Percentiles rank a stretch among this genome's conserved stretches.
Evolutionary conservation across 2,329 filamentous ascomycete species (phyloP).

Genomic region (Fusarium piperis): DNA sequence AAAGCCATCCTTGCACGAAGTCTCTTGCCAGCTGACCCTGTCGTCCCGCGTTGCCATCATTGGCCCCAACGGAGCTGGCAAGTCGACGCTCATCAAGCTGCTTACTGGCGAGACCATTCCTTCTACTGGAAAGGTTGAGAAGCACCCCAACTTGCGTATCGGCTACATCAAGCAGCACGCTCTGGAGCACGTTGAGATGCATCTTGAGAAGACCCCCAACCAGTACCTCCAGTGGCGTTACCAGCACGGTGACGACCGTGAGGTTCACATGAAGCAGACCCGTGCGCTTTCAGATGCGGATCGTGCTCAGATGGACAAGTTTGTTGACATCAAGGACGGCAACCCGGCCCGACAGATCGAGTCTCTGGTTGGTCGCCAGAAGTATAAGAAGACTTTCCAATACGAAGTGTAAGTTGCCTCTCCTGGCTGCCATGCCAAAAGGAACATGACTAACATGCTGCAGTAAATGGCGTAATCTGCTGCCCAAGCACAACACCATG

Average conservation of each 20-base stretch:
- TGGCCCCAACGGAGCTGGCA: slow-evolving; percentile 96
- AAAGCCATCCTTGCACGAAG: slow-evolving; percentile 88
- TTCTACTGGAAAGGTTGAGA: slow-evolving; percentile 87
- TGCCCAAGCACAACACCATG: slow-evolving; percentile 93
- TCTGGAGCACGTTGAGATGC: slow-evolving; percentile 99
- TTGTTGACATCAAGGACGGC: slow-evolving; percentile 85
- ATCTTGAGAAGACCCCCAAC: slow-evolving; percentile 98
- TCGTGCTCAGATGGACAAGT: slow-evolving; percentile 89
- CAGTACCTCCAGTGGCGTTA: slow-evolving; percentile 99
- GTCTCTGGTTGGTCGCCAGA: slow-evolving; percentile 92
- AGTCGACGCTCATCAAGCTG: slow-evolving; percentile 97
- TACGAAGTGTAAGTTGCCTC: slow-evolving; percentile 81
- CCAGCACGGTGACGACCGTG: slow-evolving; percentile 94
- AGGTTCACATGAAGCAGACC: slow-evolving; percentile 97
- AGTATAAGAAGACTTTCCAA: slow-evolving; percentile 99
- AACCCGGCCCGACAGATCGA: slow-evolving; percentile 82
- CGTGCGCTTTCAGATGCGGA: slow-evolving; percentile 88
- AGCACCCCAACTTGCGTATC: slow-evolving; percentile 98
- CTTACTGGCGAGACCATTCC: slow-evolving; percentile 93
- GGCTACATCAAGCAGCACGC: slow-evolving; percentile 99
- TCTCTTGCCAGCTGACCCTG: slow-evolving; percentile 86
- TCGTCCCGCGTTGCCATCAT: slow-evolving; percentile 97
- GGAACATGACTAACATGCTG: slow-evolving; percentile 39
- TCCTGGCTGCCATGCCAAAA: background rate
- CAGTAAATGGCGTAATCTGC: slow-evolving; percentile 86